phyloP scores from a whole-genome alignment of 192 early-diverging fungal genomes.

The Coemansia furcata region DNA sequence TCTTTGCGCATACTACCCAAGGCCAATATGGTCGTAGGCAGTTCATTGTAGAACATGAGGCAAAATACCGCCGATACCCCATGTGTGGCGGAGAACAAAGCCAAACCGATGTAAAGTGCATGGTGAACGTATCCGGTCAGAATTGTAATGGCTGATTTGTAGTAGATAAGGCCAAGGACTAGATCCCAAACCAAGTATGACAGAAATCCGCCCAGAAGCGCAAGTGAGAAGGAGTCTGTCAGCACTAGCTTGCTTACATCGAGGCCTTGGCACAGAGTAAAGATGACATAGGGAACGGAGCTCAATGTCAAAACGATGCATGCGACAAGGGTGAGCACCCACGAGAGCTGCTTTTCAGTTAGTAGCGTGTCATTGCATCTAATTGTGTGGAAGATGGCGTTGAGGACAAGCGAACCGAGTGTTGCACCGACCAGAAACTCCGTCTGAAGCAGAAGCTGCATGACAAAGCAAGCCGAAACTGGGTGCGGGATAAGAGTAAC shows the following conservation, averaged over 20 bases:
- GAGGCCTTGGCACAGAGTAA: constrained; percentile 7
- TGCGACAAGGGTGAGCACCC: constrained; percentile 49
- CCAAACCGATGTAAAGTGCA: constrained; percentile 49
- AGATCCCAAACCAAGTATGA: constrained; percentile 60
- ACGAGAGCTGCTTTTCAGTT: constrained; percentile 51
- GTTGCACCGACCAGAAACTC: constrained; percentile 18
- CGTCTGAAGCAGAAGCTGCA: background rate
- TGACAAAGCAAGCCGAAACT: background rate
- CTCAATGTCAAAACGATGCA: constrained; percentile 32
- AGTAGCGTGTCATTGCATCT: background rate
- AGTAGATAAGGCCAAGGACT: constrained; percentile 53
- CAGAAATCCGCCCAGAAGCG: constrained; percentile 54
- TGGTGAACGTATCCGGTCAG: constrained; percentile 67
- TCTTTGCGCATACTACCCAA: constrained; percentile 51
- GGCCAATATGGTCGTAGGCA: constrained; percentile 60
- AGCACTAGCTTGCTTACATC: constrained; percentile 23
- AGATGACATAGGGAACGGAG: constrained; percentile 30
- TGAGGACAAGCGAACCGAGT: constrained; percentile 22
- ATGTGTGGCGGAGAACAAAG: constrained; percentile 24
- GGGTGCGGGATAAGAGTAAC: background rate
- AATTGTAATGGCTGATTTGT: constrained; percentile 54
- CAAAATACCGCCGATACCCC: constrained; percentile 44
- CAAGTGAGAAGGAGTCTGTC: constrained; percentile 34
- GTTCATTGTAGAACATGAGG: constrained; percentile 56
- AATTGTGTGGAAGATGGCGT: constrained; percentile 23